Base-by-base conservation (phyloP, 2,329 filamentous ascomycete species). In the Teratosphaeria pseudoeucalypti region DNA sequence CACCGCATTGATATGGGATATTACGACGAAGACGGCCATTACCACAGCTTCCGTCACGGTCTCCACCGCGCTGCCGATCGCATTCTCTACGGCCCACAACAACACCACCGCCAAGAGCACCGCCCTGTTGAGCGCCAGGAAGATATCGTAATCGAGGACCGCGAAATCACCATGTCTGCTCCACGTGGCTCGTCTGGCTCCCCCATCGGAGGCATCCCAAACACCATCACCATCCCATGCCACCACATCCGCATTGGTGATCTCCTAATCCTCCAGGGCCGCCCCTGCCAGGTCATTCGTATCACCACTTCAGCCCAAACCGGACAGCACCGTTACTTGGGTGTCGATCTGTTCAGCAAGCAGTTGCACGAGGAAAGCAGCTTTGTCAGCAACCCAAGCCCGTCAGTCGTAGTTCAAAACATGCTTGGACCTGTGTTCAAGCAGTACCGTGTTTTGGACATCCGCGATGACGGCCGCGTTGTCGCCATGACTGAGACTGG, bases 371-470 rank as follows among this genome's bases (percentile, higher is more conserved):
- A 99, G 82, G 94, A 99, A 87, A 96, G 90, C 60, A 92, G 88
- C 72, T 96, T 96, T 81, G 86, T 97, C 81, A 92, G 90, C 79
- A 95, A 95, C 88, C 94, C 94, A 66, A 90, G 89, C 67, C 92
- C 92, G 70, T 96, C 90, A 70, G 94, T 99, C 63, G 86, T 97
- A 65, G 92, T 99, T 72, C 94, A 99, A 88, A 97, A 92, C 81
- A 97, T 99, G 91, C 89, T 95, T 68, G 94, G 92, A 71, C 94
- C 94, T 65, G 86, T 97, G 81, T 96, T 97, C 90, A 97, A 97
- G 90, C 94, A 97, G 85, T 99, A 99, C 88, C 92, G 94, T 74
- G 92, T 99, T 75, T 88, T 99, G 64, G 94, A 99, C 82, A 88
- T 99, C 77, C 87, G 91, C 77, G 89, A 95, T 67, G 92, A 86